These are phyloP conservation scores for Gossypium rotundifolium DNA, from an alignment of 345 rosid species.

Conservation along the genomic window DNA sequence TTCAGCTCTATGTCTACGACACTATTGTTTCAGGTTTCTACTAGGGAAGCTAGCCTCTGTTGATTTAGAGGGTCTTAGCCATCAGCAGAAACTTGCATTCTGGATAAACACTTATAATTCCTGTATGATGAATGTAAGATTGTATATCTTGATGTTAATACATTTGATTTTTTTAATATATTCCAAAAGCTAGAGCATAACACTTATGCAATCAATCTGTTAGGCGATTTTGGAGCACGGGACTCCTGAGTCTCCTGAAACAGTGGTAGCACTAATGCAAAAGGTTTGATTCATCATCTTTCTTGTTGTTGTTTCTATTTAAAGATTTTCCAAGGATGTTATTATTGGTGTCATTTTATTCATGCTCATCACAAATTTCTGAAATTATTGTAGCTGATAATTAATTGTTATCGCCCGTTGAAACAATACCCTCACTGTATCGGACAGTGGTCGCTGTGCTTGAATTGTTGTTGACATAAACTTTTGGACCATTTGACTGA, in stretches of 20 bases:
- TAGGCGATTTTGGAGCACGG: slow-evolving; percentile 85
- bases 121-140: slow-evolving; percentile 76
- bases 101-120: slow-evolving; percentile 92
- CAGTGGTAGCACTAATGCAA: slow-evolving; percentile 79
- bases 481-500: background rate
- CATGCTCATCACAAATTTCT: background rate
- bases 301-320: background rate
- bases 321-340: background rate
- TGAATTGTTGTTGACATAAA: background rate
- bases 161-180: background rate
- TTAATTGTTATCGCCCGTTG: background rate
- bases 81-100: slow-evolving; percentile 94
- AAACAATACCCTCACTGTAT: background rate
- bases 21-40: slow-evolving; percentile 46
- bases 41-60: slow-evolving; percentile 68
- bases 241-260: slow-evolving; percentile 66
- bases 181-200: slow-evolving; percentile 6
- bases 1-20: slow-evolving; percentile 10
- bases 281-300: slow-evolving; percentile 43
- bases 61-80: slow-evolving; percentile 59
- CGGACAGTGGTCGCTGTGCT: background rate
- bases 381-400: background rate
- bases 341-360: background rate
- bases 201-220: slow-evolving; percentile 10
- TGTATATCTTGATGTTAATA: background rate